These are phyloP conservation scores for Fusarium duplospermum DNA, from an alignment of 2,329 filamentous ascomycete species.

Conservation along the genomic window DNA sequence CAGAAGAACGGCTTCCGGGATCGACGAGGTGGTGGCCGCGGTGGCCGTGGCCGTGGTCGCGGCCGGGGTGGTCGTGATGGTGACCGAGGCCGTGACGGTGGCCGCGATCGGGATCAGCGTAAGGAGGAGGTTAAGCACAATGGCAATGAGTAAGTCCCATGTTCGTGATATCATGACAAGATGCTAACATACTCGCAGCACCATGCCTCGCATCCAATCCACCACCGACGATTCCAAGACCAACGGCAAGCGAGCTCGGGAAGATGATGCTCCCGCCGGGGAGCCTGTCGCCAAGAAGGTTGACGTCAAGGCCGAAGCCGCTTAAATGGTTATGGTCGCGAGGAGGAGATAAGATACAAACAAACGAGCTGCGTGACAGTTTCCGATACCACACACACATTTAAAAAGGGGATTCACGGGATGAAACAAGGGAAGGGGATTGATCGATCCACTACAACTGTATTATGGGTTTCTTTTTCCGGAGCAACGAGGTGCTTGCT, in stretches of 20 bases:
- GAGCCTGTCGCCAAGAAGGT: conserved; percentile 72
- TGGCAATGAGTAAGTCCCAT: conserved; percentile 43
- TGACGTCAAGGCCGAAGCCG: conserved; percentile 60
- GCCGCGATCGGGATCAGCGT: conserved; percentile 52
- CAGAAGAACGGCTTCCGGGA: conserved; percentile 69
- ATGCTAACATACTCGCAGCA: conserved; percentile 34
- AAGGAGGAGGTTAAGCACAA: conserved; percentile 44
- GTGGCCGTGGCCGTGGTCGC: conserved; percentile 57
- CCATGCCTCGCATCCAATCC: conserved; percentile 57
- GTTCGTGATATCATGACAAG: background rate
- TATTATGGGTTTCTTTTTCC: conserved; percentile 39
- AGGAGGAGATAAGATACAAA: conserved; percentile 7
- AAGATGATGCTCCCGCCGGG: conserved; percentile 59
- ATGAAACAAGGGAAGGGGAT: conserved; percentile 5
- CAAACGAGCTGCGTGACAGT: background rate
- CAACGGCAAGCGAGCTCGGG: conserved; percentile 67
- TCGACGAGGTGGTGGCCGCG: conserved; percentile 57
- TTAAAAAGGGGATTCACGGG: conserved; percentile 19
- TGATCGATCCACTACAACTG: conserved; percentile 30
- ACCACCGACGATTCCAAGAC: conserved; percentile 52
- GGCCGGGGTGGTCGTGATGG: conserved; percentile 56
- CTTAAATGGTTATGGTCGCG: background rate
- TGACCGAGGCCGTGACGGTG: conserved; percentile 55
- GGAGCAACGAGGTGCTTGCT: conserved; percentile 33
- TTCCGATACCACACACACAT: conserved; percentile 37